Evolutionary conservation across 2,329 filamentous ascomycete genomes (phyloP).

Genomic region (Fusarium continuum): DNA sequence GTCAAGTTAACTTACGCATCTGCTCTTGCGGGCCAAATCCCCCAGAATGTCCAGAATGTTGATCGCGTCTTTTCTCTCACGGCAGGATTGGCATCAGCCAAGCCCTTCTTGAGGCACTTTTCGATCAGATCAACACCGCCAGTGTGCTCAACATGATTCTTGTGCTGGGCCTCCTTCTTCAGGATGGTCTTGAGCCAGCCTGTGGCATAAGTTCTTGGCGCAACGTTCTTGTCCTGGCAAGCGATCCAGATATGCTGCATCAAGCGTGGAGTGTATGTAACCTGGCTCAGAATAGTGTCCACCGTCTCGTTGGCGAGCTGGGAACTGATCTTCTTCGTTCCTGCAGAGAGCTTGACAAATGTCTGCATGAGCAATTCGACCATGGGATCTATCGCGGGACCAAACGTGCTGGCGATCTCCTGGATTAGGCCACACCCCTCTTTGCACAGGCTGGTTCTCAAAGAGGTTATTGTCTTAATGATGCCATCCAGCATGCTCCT

Average conservation of each 20-base stretch:
- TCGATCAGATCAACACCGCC: conserved; percentile 86
- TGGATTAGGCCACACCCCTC: conserved; percentile 86
- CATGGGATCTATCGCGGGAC: conserved; percentile 84
- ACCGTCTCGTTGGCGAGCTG: conserved; percentile 84
- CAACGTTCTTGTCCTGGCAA: conserved; percentile 91
- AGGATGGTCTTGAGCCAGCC: conserved; percentile 88
- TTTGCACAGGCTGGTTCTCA: conserved; percentile 89
- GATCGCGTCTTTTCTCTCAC: conserved; percentile 87
- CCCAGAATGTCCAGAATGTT: conserved; percentile 86
- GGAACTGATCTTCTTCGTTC: conserved; percentile 91
- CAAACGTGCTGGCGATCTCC: conserved; percentile 80
- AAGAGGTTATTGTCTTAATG: conserved; percentile 82
- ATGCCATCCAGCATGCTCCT: conserved; percentile 85
- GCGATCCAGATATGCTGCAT: conserved; percentile 87
- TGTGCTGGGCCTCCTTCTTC: conserved; percentile 79
- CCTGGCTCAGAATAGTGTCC: conserved; percentile 80
- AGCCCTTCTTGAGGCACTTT: conserved; percentile 87
- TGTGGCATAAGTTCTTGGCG: conserved; percentile 80
- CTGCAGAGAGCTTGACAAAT: conserved; percentile 87
- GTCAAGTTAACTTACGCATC: conserved; percentile 66
- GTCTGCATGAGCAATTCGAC: conserved; percentile 89
- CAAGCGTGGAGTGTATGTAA: conserved; percentile 81
- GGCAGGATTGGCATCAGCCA: conserved; percentile 88
- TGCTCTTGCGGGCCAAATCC: conserved; percentile 80
- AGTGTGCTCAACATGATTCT: conserved; percentile 82